Evolutionary conservation across 1,139 yeast genomes (phyloP), one percentile per base, ranked within the genome.

Genomic region (Saccharomycopsis hybrid): DNA sequence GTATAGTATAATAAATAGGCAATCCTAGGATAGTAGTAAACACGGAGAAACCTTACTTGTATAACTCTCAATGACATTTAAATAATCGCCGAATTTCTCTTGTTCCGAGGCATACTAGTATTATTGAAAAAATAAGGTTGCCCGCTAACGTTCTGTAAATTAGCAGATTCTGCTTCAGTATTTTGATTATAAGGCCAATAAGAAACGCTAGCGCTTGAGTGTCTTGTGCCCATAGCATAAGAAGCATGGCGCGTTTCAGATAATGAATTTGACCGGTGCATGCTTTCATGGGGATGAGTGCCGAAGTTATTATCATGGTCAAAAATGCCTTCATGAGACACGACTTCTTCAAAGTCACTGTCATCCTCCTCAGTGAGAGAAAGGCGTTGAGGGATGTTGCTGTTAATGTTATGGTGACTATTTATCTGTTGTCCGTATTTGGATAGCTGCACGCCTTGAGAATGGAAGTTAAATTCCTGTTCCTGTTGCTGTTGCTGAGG

Each of bases 341-440:
- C 27, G 24, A 39, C 42, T 24, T 39, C 42, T 18, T 39, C 42
- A 27, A 39, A 39, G 5, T 39, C 42, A 39, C 29, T 39, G 5
- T 39, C 42, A 18, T 18, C 29, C 5, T 18, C 7, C 42, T 39
- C 29, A 39, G 11, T 32, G 11, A 8, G 11, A 32, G 35, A 8
- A 32, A 8, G 11, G 35, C 11, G 11, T 8, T 11, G 8, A 32
- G 8, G 35, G 11, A 32, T 32, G 35, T 32, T 32, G 8, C 35
- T 32, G 35, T 32, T 32, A 8, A 11, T 8, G 11, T 32, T 32
- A 18, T 18, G 18, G 18, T 18, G 18, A 18, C 18, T 18, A 18
- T 18, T 18, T 18, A 18, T 18, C 18, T 18, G 18, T 18, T 18
- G 18, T 18, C 18, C 18, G 18, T 18, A 18, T 18, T 18, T 18